phyloP scores from a whole-genome alignment of 176 grass and related monocot species.

The Poa annua region DNA sequence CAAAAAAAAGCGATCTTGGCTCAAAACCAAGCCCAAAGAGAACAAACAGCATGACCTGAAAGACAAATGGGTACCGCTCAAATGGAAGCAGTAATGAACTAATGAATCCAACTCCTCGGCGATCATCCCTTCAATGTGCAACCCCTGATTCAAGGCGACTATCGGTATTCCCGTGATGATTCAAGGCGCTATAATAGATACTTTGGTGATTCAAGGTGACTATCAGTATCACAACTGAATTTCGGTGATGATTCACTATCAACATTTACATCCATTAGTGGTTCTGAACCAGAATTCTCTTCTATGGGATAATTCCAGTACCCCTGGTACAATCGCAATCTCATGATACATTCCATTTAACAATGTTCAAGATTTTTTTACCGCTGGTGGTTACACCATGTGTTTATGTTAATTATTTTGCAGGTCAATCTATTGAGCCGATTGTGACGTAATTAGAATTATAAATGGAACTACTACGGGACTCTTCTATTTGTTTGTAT shows the following conservation, averaged over 20 bases:
- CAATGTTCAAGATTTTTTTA: constrained; percentile 22
- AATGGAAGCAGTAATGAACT: constrained; percentile 67
- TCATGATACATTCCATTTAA: not conserved
- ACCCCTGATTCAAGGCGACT: constrained; percentile 99
- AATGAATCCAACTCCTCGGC: constrained; percentile 75
- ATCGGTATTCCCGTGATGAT: too few relatives aligned
- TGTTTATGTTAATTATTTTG: constrained; percentile 36
- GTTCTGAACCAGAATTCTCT: constrained; percentile 92
- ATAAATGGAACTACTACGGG: constrained; percentile 31
- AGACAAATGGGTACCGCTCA: constrained; percentile 60
- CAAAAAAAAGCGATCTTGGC: constrained; percentile 80
- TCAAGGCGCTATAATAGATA: too few relatives aligned
- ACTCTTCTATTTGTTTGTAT: constrained; percentile 43
- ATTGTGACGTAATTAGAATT: constrained; percentile 42
- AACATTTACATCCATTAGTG: constrained; percentile 95
- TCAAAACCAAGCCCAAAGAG: constrained; percentile 69
- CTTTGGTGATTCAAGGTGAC: constrained; percentile 58
- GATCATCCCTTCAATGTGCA: constrained; percentile 63
- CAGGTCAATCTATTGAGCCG: constrained; percentile 34
- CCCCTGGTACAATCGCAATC: constrained; percentile 42
- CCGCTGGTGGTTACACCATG: not conserved
- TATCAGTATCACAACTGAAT: constrained; percentile 69
- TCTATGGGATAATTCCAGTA: constrained; percentile 48
- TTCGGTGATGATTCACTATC: constrained; percentile 87
- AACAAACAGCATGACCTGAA: constrained; percentile 66